Evolutionary conservation across 352 stramenopile genomes (phyloP), one percentile per base, ranked within the genome.

Genomic region (Phytophthora quininea): DNA sequence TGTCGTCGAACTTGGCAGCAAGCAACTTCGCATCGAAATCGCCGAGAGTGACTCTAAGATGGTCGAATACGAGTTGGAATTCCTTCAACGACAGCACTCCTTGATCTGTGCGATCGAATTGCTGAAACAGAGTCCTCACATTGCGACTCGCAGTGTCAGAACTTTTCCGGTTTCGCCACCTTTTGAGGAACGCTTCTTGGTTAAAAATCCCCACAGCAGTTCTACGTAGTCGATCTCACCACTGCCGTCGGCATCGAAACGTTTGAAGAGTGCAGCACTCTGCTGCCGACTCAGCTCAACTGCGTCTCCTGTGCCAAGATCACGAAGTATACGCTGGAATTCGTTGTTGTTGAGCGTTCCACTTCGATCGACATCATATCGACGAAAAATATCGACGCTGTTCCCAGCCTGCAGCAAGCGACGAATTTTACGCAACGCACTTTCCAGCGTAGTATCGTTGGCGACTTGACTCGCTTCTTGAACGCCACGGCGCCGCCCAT

Each of bases 131-230:
- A 37, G 73, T 27, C 37, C 72, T 75, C 9, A 67, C 33, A 30
- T 77, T 45, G 15, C 38, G 46, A 19, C 62, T 15, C 3, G 58
- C 51, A 12, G 59, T 75, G 37, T 71, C 35, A 14, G 46, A 55
- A 14, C 65, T 79, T 24, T 82, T 86, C 24, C 72, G 66, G 15
- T 73, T 62, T 19, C 69, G 38, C 84, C 84, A 92, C 35, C 73
- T 66, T 49, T 90, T 90, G 3, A 88, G 47, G 49, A 91, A 91
- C 15, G 72, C 69, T n/a, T 74, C 62, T 6, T 69, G 72, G 35
- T 90, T 82, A 91, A 89, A 58, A 89, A 86, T 10, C 73, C 67
- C 82, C 80, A 90, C 1, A 93, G 64, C 32, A 93, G 58, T 55
- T 90, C 79, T 3, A 54, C 69, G 50, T 90, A 91, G 67, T 87